Evolutionary conservation across 306 rosid species (phyloP), one percentile per base, ranked within the genome.

Genomic region (Prinsepia uniflora): DNA sequence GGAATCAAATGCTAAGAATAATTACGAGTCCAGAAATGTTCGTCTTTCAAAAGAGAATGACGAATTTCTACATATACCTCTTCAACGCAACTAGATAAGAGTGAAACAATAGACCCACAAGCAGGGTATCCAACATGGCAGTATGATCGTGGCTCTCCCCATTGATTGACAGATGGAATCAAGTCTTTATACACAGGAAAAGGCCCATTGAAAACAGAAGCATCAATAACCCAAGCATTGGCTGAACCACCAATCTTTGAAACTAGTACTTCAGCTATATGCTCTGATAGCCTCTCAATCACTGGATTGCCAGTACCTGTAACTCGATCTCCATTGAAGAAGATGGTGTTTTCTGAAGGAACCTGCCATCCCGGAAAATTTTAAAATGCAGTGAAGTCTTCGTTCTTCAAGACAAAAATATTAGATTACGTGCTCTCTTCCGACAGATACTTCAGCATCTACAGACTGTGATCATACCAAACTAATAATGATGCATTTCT

Each of bases 201-300:
- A 76, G 97, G 86, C 58, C 97, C 97, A 71, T 86, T 83, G 61
- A 81, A 94, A 79, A 68, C 71, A 57, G 97, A 83, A 79, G 96
- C 90, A 73, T 89, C 92, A 39, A 94, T 71, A 73, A 87, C 92
- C 97, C 98, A 94, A 66, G 97, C 84, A 79, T 93, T 93, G 71
- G 79, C 58, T 15, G 56, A 83, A 67, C 72, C 75, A 64, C 96
- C 92, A 53, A 94, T 84, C 82, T 94, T 90, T 19, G 88, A 79
- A 75, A 84, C 96, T 58, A 90, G 58, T 75, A 86, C 75, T 80
- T 87, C 89, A 47, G 97, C 88, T 75, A 93, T 80, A 49, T 79
- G 85, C 75, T 87, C 79, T 40, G 98, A 87, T 50, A 90, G 76
- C 78, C 92, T 83, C 78, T 87, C 97, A 44, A 90, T 81, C 75